phyloP scores from a whole-genome alignment of 75 land plant species.

The Selaginella moellendorffii region DNA sequence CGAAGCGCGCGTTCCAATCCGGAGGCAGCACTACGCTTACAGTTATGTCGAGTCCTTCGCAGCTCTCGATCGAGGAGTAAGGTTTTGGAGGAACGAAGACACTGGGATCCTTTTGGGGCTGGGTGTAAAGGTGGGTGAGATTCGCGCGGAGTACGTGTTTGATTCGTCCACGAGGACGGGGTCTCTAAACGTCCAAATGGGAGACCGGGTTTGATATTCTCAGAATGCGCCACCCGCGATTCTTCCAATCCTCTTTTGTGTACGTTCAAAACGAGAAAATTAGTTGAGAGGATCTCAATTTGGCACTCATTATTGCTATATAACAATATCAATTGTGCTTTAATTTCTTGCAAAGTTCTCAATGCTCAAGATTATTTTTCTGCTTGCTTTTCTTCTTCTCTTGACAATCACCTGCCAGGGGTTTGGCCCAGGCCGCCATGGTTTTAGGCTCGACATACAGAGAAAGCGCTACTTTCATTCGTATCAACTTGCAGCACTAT shows the following conservation, averaged over 20 bases:
- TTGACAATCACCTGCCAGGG: too few relatives aligned
- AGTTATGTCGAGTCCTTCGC: slow-evolving; percentile 19
- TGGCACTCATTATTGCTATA: not conserved
- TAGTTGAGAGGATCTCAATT: too few relatives aligned
- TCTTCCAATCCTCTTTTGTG: not conserved
- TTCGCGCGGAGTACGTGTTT: slow-evolving; percentile 17
- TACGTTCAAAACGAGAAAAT: too few relatives aligned
- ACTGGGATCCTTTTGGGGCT: slow-evolving; percentile 17
- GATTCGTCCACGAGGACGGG: slow-evolving; percentile 19
- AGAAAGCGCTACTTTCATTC: too few relatives aligned
- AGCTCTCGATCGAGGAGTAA: slow-evolving; percentile 8
- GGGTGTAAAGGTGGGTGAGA: slow-evolving; percentile 20
- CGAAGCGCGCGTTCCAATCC: slow-evolving; percentile 20
- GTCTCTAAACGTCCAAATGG: slow-evolving; percentile 18
- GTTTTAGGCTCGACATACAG: too few relatives aligned
- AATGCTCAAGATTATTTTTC: not conserved
- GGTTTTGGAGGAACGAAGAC: slow-evolving; percentile 5
- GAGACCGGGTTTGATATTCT: slow-evolving; percentile 14
- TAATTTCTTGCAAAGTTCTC: not conserved
- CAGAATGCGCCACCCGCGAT: not conserved
- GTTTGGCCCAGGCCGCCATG: too few relatives aligned
- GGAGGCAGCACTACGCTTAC: slow-evolving; percentile 12
- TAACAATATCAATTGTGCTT: not conserved
- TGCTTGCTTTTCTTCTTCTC: not conserved
- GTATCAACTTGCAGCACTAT: too few relatives aligned